Conservation (phyloP, 495 filamentous ascomycete genomes). For the Bombardia bombarda region DNA sequence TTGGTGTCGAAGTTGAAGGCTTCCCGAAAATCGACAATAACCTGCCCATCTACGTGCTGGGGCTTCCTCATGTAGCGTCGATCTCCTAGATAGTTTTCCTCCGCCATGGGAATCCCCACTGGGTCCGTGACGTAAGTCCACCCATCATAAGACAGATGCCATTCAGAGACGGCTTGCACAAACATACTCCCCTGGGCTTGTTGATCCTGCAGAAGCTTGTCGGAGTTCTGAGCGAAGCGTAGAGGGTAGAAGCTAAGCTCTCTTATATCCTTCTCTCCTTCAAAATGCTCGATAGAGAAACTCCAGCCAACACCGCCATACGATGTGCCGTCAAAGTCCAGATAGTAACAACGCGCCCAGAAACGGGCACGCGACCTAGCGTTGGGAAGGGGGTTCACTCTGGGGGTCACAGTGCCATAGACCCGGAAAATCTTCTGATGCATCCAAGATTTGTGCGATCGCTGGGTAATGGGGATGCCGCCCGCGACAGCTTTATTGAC, state of each 20-base stretch:
- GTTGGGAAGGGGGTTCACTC: too few species aligned
- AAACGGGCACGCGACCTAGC: too few species aligned
- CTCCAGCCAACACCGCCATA: constrained; percentile 41
- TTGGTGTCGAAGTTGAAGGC: too few species aligned
- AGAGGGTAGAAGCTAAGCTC: constrained; percentile 50
- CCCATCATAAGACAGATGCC: constrained; percentile 35
- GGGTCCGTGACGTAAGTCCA: constrained; percentile 28
- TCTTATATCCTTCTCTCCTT: constrained; percentile 47
- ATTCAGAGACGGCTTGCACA: constrained; percentile 34
- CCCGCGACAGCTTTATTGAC: too few species aligned
- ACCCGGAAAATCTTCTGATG: too few species aligned
- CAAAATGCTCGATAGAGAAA: constrained; percentile 39
- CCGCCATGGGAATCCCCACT: too few species aligned
- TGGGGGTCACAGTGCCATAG: too few species aligned
- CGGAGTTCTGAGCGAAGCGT: constrained; percentile 23
- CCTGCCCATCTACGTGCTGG: constrained; percentile 33
- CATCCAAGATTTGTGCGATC: too few species aligned
- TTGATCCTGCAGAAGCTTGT: constrained; percentile 15
- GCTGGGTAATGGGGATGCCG: too few species aligned
- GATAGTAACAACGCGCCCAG: constrained; percentile 41
- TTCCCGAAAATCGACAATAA: constrained; percentile 41
- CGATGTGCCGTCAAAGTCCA: constrained; percentile 52
- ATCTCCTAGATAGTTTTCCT: not conserved
- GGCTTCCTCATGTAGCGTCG: constrained; percentile 1
- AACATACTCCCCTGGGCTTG: constrained; percentile 16